phyloP scores from a whole-genome alignment of 805 yeast species.

The Saccharomycodes ludwigii region DNA sequence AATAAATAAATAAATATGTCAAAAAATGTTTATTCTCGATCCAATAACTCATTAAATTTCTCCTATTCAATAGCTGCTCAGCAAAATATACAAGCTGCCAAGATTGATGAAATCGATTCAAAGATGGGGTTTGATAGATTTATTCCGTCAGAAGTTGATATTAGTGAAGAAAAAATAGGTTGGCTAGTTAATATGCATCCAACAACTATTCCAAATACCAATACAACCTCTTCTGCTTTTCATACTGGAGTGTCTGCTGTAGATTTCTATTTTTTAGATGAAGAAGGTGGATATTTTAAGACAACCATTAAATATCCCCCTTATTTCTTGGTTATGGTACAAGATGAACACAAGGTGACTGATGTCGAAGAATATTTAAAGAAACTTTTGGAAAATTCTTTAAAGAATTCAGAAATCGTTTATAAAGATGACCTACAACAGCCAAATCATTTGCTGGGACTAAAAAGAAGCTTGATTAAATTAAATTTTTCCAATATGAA shows the following conservation, averaged over 20 bases:
- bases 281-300: slow-evolving; percentile 93
- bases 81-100: slow-evolving; percentile 39
- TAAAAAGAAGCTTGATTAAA: slow-evolving; percentile 49
- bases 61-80: slow-evolving; percentile 21
- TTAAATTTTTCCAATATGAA: slow-evolving; percentile 61
- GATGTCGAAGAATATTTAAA: slow-evolving; percentile 82
- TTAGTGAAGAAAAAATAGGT: slow-evolving; percentile 39
- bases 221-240: slow-evolving; percentile 7
- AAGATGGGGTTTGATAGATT: slow-evolving; percentile 81
- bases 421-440: slow-evolving; percentile 68
- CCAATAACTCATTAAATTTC: no score
- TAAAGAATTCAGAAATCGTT: slow-evolving; percentile 40
- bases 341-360: slow-evolving; percentile 27
- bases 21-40: no score
- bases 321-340: slow-evolving; percentile 62
- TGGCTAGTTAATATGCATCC: slow-evolving; percentile 96
- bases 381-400: slow-evolving; percentile 47
- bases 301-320: slow-evolving; percentile 78
- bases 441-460: slow-evolving; percentile 80
- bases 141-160: slow-evolving; percentile 46
- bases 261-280: slow-evolving; percentile 87
- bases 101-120: slow-evolving; percentile 58
- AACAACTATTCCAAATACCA: slow-evolving; percentile 48
- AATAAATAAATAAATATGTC: no score
- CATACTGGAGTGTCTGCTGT: slow-evolving; percentile 71